These are phyloP conservation scores for Silene vulgaris DNA, from an alignment of 179 eudicot genomes.

Conservation along the genomic window DNA sequence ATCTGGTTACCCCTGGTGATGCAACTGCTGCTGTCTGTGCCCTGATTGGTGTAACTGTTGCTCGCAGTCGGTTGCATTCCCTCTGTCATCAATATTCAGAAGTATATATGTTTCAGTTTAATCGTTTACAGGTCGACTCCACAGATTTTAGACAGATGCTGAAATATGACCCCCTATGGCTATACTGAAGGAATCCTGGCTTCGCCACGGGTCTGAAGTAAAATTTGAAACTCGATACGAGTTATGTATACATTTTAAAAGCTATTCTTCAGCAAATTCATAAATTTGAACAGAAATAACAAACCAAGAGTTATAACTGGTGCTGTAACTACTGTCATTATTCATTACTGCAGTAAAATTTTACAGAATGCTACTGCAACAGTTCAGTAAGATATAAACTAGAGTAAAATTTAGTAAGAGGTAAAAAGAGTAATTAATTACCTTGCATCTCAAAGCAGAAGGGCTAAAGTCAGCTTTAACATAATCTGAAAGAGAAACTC, in stretches of 20 bases:
- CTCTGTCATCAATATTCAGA: slow-evolving; percentile 24
- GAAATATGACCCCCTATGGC: neutral
- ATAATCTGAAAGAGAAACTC: slow-evolving; percentile 49
- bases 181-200: neutral
- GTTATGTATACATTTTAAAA: neutral
- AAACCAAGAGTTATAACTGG: too few relatives aligned
- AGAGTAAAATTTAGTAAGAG: neutral
- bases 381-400: neutral
- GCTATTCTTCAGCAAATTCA: too few relatives aligned
- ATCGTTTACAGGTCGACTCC: neutral
- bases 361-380: neutral
- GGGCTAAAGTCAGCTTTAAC: slow-evolving; percentile 40
- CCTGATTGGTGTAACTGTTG: slow-evolving; percentile 22
- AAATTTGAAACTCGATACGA: neutral
- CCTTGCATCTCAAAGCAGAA: slow-evolving; percentile 47
- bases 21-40: slow-evolving; percentile 40
- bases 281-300: too few relatives aligned
- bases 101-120: neutral
- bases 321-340: neutral
- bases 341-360: neutral
- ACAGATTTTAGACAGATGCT: neutral
- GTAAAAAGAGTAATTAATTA: slow-evolving; percentile 6
- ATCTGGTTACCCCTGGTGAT: slow-evolving; percentile 33
- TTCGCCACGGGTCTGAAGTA: neutral
- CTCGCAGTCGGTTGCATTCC: slow-evolving; percentile 28